phyloP scores from a whole-genome alignment of 345 rosid genomes.

The Kernera saxatilis region DNA sequence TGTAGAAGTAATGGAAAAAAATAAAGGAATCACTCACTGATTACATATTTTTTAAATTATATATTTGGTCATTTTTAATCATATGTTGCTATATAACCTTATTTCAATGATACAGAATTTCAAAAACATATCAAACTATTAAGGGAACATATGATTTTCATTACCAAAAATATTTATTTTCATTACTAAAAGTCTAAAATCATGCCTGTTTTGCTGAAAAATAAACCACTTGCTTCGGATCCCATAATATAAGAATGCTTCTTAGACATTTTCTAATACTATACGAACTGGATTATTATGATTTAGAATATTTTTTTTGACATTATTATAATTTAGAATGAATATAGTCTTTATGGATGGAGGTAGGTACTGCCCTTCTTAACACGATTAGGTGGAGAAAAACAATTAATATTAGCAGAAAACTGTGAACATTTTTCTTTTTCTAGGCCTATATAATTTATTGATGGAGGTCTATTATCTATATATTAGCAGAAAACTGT shows the following conservation, averaged over 20 bases:
- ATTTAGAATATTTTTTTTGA: too few relatives aligned
- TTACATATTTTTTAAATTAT: too few relatives aligned
- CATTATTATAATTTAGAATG: too few relatives aligned
- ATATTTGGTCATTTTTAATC: too few relatives aligned
- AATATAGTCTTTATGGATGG: background rate
- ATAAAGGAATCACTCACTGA: too few relatives aligned
- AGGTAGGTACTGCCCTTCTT: background rate
- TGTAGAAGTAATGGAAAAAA: too few relatives aligned
- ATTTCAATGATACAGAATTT: too few relatives aligned
- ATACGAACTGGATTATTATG: background rate
- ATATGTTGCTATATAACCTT: too few relatives aligned
- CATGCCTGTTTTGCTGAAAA: background rate
- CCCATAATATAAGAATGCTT: background rate
- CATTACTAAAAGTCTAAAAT: background rate
- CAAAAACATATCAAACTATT: too few relatives aligned
- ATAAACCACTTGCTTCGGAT: background rate
- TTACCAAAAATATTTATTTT: too few relatives aligned
- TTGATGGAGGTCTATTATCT: background rate
- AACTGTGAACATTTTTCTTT: background rate
- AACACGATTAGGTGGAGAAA: background rate
- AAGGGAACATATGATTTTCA: too few relatives aligned
- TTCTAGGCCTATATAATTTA: background rate
- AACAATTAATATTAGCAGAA: background rate
- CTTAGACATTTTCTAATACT: background rate
- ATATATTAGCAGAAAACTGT: too few relatives aligned